A percentile compares a stretch with the other conserved stretches of the same genome.
phyloP scores from a whole-genome alignment of 2,329 filamentous ascomycete species.

The Colletotrichum cordylinicola region DNA sequence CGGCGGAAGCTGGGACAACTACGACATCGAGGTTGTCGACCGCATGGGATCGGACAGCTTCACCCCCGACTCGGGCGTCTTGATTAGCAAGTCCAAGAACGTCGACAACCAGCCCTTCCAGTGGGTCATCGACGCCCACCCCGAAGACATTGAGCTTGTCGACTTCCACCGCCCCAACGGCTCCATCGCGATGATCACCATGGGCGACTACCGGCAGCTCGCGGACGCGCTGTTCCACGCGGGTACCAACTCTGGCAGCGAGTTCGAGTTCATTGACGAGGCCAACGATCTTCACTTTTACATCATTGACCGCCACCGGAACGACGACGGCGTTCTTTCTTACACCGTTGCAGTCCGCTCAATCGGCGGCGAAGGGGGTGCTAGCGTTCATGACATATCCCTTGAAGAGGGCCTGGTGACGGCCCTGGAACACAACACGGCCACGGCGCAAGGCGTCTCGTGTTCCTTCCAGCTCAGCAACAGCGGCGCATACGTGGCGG shows the following conservation, averaged over 20 bases:
- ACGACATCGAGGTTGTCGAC: slow-evolving; percentile 59
- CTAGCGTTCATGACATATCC: slow-evolving; percentile 39
- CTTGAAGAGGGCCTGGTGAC: slow-evolving; percentile 40
- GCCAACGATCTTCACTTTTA: slow-evolving; percentile 57
- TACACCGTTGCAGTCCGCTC: slow-evolving; percentile 55
- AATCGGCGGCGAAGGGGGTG: slow-evolving; percentile 38
- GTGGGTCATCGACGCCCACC: slow-evolving; percentile 61
- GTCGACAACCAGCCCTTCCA: slow-evolving; percentile 52
- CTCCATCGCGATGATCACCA: slow-evolving; percentile 48
- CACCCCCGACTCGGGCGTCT: slow-evolving; percentile 55
- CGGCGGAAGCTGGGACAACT: slow-evolving; percentile 54
- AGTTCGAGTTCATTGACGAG: slow-evolving; percentile 53
- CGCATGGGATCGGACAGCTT: slow-evolving; percentile 61
- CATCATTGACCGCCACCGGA: slow-evolving; percentile 47
- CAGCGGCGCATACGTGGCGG: slow-evolving; percentile 40
- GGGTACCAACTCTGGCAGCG: slow-evolving; percentile 54
- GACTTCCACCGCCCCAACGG: slow-evolving; percentile 57
- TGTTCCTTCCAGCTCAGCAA: slow-evolving; percentile 55
- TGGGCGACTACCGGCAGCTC: slow-evolving; percentile 60
- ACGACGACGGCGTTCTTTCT: slow-evolving; percentile 46
- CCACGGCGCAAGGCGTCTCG: slow-evolving; percentile 39
- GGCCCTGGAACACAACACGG: slow-evolving; percentile 25
- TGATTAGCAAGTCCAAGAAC: slow-evolving; percentile 60
- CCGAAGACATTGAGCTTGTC: slow-evolving; percentile 54
- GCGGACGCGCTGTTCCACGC: slow-evolving; percentile 61